Base-by-base conservation (phyloP, 1,139 yeast genomes). In the Kodamaea sp. region DNA sequence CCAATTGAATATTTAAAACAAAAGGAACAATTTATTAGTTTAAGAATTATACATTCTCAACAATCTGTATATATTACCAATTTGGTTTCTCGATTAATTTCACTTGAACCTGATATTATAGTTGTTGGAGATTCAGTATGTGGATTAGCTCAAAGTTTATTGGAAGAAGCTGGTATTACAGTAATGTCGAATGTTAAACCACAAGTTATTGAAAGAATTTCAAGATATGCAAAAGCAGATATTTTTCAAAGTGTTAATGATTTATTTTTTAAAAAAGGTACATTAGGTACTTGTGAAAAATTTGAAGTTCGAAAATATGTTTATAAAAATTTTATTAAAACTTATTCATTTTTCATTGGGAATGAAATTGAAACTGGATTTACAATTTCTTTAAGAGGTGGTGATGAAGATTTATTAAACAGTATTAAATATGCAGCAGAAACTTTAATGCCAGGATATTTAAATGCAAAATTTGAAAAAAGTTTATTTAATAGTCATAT, bases 21-120 rank as follows among this genome's bases (percentile, higher is more conserved):
- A 38, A 78, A 79, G 40, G 92, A 84, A 40, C 84, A 78, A 47
- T 85, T 89, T 43, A 80, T 89, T 58, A 84, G 95, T 54, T 66
- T 92, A 43, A 83, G 88, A 41, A 86, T 95, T 4, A 84, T 92
- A 1, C 73, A 88, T 38, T 87, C 94, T 0, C 98, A 94, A 55
- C 97, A 92, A 55, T 71, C 77, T 34, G 97, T 92, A 47, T 90
- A 85, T 53, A 72, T 92, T 34, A 78, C 82, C 39, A 90, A 90
- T 50, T 69, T 92, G 35, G 95, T 89, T 0, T 84, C 84, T 3
- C 72, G 97, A 41, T 77, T 94, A 20, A 71, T 81, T 4, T 81
- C 92, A 0, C 63, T 92, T 40, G 78, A 76, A 37, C 97, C 99
- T 0, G 88, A 79, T 49, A 70, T 94, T 22, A 75, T 94, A 2